These are phyloP conservation scores for Globisporangium emineosum DNA, from an alignment of 352 stramenopile genomes.

Conservation along the genomic window DNA sequence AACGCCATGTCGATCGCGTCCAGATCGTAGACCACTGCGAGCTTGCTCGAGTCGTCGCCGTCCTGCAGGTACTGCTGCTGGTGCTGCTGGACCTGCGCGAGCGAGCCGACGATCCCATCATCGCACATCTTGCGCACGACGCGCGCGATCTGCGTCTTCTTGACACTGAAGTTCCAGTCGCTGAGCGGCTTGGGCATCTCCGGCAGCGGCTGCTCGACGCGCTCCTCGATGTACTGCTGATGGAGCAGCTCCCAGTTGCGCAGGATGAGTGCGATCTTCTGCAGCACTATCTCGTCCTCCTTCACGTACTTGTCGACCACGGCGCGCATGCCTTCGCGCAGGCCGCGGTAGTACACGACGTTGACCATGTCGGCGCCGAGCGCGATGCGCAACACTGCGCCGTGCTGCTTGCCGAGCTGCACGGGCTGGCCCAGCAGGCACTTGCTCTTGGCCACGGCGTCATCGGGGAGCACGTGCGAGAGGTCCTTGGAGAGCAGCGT, in stretches of 20 bases:
- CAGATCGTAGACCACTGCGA: constrained; percentile 83
- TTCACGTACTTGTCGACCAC: constrained; percentile 40
- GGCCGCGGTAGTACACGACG: constrained; percentile 42
- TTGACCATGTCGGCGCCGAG: constrained; percentile 89
- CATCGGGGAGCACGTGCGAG: constrained; percentile 41
- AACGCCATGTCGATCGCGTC: constrained; percentile 86
- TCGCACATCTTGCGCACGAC: constrained; percentile 60
- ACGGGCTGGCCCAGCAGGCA: constrained; percentile 83
- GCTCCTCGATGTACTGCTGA: constrained; percentile 59
- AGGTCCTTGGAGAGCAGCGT: constrained; percentile 70
- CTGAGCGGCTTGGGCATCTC: constrained; percentile 52
- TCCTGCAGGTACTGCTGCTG: constrained; percentile 15
- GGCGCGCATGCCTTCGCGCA: constrained; percentile 25
- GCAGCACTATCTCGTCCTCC: constrained; percentile 56
- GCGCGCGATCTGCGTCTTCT: constrained; percentile 53
- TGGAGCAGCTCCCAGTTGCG: constrained; percentile 63
- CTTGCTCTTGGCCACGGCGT: constrained; percentile 47
- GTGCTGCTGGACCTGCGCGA: constrained; percentile 5
- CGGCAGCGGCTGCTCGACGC: constrained; percentile 27
- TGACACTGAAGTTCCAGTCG: constrained; percentile 77
- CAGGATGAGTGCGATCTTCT: constrained; percentile 71
- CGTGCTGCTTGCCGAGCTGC: constrained; percentile 55
- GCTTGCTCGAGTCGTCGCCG: constrained; percentile 41
- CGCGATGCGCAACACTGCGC: constrained; percentile 77
- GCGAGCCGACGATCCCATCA: constrained; percentile 36